Base-by-base conservation (phyloP, 73 alveolate species). In the Loxodes magnus region DNA sequence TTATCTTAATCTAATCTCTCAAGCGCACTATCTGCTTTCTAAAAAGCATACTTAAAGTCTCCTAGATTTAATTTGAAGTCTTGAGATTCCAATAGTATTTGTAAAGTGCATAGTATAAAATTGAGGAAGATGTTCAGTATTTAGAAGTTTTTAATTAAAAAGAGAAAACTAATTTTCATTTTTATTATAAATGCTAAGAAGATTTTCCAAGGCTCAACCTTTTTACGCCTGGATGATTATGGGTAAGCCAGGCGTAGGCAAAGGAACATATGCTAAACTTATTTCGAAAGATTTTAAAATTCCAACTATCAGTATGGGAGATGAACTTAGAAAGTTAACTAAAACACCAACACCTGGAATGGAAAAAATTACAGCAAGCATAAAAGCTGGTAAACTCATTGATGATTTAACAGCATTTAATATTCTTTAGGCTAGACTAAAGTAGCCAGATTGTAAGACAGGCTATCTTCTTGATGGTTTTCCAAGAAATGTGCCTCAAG, bases 161-260 rank as follows among this genome's bases (percentile, higher is more conserved):
- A n/a, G n/a, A n/a, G n/a, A n/a, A n/a, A n/a, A n/a, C n/a, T n/a
- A n/a, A n/a, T n/a, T n/a, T n/a, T n/a, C n/a, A n/a, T n/a, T n/a
- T n/a, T n/a, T n/a, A n/a, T n/a, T n/a, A n/a, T n/a, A n/a, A n/a
- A n/a, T n/a, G n/a, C n/a, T n/a, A n/a, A n/a, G n/a, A n/a, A n/a
- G n/a, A n/a, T n/a, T n/a, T n/a, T n/a, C n/a, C n/a, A n/a, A n/a
- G n/a, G n/a, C n/a, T n/a, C n/a, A n/a, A n/a, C n/a, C n/a, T n/a
- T n/a, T n/a, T n/a, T n/a, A n/a, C n/a, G n/a, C n/a, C n/a, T n/a
- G n/a, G n/a, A n/a, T n/a, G n/a, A n/a, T n/a, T n/a, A n/a, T n/a
- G n/a, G n/a, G n/a, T n/a, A n/a, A n/a, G n/a, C 74, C 74, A 5
- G 74, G 74, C 2, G 74, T 42, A 10, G 74, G 74, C 27, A 60